Base-by-base conservation (phyloP, 106 monocot genomes). In the Dendrobium nobile region DNA sequence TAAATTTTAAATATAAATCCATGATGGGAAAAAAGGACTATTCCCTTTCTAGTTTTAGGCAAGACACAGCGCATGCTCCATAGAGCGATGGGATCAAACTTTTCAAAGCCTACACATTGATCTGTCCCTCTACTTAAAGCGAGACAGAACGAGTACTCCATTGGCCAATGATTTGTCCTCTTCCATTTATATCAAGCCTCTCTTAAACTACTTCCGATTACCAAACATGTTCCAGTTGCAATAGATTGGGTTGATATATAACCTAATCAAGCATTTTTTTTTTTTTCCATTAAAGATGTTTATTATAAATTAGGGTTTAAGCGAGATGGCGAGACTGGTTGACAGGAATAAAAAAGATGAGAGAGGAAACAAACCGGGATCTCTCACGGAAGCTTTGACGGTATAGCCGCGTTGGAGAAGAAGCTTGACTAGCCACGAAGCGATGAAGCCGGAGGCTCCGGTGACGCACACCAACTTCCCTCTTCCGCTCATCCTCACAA, bases 391-490 rank as follows among this genome's bases (percentile, higher is more conserved):
- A 48, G 77, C 82, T 55, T 82, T 82, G 54, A 82, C 82, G 17
- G 82, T 82, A 77, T 82, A 82, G 47, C 82, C 82, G 10, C 82
- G 67, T 64, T 78, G 77, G 33, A 82, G 68, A 18, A 82, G 77
- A 43, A 82, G 72, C 70, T 82, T 82, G 37, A 82, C 82, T 28
- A 82, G 18, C 82, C 82, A 82, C 15, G 82, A 82, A 16, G 82
- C 82, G 40, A 82, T 82, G 82, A 40, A 82, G 70, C 82, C 82
- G 20, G 77, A 77, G 51, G 82, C 82, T 17, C 82, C 82, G 41
- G 82, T 82, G 70, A 82, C 82, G 77, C 82, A 82, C 2, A 82
- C 82, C 7, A 76, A 45, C 76, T 76, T 76, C 24, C 48, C 76
- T 4, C 27, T 24, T 27, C 76, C 76, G 28, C 48, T 48, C 76